Evolutionary conservation across 2,329 filamentous ascomycete species (phyloP).

Genomic region (Cryphonectria nitschkei): DNA sequence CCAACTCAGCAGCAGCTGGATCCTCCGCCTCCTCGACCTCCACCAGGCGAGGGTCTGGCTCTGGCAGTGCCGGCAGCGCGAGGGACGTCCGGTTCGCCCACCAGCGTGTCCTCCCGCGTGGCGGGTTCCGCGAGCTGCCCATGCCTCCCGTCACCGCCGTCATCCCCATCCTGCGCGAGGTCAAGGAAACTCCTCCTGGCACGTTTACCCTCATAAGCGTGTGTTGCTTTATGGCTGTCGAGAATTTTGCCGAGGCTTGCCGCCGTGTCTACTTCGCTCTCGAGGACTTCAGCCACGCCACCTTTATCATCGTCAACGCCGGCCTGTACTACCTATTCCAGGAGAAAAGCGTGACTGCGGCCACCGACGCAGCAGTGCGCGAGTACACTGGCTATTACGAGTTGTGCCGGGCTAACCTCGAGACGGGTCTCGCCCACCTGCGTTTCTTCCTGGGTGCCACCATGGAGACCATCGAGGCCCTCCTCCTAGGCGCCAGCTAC

Average conservation of each 20-base stretch:
- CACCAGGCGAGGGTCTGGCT: not conserved
- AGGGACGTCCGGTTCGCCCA: conserved; percentile 50
- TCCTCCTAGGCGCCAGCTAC: conserved; percentile 63
- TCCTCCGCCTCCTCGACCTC: not conserved
- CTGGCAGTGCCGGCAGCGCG: conserved; percentile 19
- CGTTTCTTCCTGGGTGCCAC: conserved; percentile 60
- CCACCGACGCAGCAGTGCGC: conserved; percentile 33
- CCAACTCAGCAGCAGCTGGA: too few relatives aligned
- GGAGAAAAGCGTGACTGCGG: conserved; percentile 47
- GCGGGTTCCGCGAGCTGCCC: conserved; percentile 54
- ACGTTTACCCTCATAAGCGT: conserved; percentile 51
- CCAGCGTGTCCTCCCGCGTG: conserved; percentile 50
- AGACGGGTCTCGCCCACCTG: conserved; percentile 54
- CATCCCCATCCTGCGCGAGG: conserved; percentile 51
- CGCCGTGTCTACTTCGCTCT: conserved; percentile 43
- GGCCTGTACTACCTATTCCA: conserved; percentile 55
- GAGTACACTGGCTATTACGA: conserved; percentile 45
- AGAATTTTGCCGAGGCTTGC: conserved; percentile 55
- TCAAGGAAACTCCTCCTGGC: conserved; percentile 51
- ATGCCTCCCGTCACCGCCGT: conserved; percentile 59
- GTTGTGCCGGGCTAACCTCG: conserved; percentile 52
- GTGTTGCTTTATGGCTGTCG: conserved; percentile 52
- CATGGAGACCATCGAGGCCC: conserved; percentile 58
- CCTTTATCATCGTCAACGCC: conserved; percentile 54
- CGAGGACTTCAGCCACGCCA: conserved; percentile 53